phyloP scores from a whole-genome alignment of 306 rosid genomes.

The Abrus precatorius region DNA sequence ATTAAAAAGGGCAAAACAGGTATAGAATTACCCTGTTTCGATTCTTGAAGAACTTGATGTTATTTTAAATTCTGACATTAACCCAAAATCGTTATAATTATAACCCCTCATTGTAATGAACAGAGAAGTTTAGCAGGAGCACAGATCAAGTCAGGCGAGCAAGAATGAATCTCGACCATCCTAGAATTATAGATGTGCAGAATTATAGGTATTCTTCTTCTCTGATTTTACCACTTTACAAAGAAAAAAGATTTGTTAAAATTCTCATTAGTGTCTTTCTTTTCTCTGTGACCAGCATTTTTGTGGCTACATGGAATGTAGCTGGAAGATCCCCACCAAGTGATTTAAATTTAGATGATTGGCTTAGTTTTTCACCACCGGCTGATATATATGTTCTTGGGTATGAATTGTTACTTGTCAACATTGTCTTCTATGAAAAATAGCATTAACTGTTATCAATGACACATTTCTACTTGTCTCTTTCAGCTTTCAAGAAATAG shows the following conservation, averaged over 20 bases:
- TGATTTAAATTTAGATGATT: conserved; percentile 86
- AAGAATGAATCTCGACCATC: conserved; percentile 96
- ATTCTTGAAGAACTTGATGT: conserved; percentile 24
- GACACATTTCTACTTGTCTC: conserved; percentile 37
- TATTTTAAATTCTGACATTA: background rate
- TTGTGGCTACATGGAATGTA: conserved; percentile 98
- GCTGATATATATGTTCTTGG: conserved; percentile 99
- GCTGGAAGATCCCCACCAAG: conserved; percentile 97
- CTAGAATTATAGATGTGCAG: conserved; percentile 96
- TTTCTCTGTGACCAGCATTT: conserved; percentile 69
- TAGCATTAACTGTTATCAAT: conserved; percentile 38
- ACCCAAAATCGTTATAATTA: conserved; percentile 13
- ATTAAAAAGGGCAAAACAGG: conserved; percentile 98
- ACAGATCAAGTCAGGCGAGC: conserved; percentile 75
- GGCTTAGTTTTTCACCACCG: conserved; percentile 96
- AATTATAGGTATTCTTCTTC: conserved; percentile 73
- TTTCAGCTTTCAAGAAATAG: conserved; percentile 97
- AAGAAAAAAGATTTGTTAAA: conserved; percentile 26
- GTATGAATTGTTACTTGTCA: conserved; percentile 59
- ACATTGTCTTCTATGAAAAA: conserved; percentile 18
- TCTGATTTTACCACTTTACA: conserved; percentile 10
- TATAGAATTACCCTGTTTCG: conserved; percentile 40
- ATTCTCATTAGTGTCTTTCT: conserved; percentile 43
- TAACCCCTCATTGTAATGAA: conserved; percentile 46
- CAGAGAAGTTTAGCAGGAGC: conserved; percentile 88